phyloP scores from a whole-genome alignment of 2,329 filamentous ascomycete species.

The Diaporthe citrichinensis region DNA sequence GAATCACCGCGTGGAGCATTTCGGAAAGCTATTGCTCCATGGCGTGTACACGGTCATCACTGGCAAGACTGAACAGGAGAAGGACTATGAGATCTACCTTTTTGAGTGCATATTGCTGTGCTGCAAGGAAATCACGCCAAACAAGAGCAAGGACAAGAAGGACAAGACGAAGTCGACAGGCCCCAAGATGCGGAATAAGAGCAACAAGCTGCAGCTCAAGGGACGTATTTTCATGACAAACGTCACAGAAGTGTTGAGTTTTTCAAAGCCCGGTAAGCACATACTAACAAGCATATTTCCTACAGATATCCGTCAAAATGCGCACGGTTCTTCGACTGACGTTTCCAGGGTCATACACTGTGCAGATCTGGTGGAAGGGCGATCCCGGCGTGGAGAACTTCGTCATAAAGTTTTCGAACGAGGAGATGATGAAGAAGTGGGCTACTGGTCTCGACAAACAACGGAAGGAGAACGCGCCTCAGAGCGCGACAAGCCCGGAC shows the following conservation, averaged over 20 bases:
- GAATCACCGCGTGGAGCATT: constrained; percentile 89
- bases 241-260: constrained; percentile 91
- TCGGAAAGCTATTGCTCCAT: constrained; percentile 89
- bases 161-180: constrained; percentile 70
- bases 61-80: constrained; percentile 88
- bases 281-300: constrained; percentile 7
- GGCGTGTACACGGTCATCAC: constrained; percentile 95
- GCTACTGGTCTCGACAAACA: constrained; percentile 83
- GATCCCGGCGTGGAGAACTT: constrained; percentile 97
- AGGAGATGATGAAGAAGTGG: constrained; percentile 96
- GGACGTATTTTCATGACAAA: constrained; percentile 99
- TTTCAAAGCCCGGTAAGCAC: constrained; percentile 85
- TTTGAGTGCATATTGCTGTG: constrained; percentile 96
- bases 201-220: constrained; percentile 91
- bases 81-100: constrained; percentile 98
- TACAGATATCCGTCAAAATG: neutral
- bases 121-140: constrained; percentile 93
- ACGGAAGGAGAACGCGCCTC: constrained; percentile 71
- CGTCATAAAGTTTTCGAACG: constrained; percentile 91
- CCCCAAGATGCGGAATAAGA: constrained; percentile 73
- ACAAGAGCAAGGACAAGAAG: constrained; percentile 85
- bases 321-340: constrained; percentile 49
- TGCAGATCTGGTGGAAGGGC: constrained; percentile 99
- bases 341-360: constrained; percentile 84
- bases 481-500: constrained; percentile 63